These are phyloP conservation scores for Epicoccum sorghinum DNA, from an alignment of 2,329 filamentous ascomycete species.

Conservation along the genomic window DNA sequence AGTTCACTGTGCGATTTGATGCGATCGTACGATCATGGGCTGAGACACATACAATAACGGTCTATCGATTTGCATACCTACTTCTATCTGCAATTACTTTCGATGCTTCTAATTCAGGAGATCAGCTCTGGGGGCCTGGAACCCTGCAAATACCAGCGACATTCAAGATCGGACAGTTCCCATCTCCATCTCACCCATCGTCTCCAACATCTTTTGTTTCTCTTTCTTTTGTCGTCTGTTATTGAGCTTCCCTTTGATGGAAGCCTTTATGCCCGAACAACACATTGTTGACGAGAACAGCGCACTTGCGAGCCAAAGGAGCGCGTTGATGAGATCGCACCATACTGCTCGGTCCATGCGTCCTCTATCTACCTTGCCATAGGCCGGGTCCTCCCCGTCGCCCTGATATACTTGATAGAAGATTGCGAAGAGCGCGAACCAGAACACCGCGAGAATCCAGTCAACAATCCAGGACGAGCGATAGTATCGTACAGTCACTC, in stretches of 20 bases:
- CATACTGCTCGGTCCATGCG: constrained; percentile 31
- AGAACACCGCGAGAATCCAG: constrained; percentile 27
- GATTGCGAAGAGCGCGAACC: constrained; percentile 30
- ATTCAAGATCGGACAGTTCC: constrained; percentile 3
- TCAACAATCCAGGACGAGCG: constrained; percentile 30
- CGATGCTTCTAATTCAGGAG: too few species aligned
- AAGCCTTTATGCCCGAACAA: constrained; percentile 28
- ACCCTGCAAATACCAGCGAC: too few species aligned
- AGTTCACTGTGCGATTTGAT: too few species aligned
- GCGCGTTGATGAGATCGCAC: constrained; percentile 30
- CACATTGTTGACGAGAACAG: constrained; percentile 35
- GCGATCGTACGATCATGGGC: too few species aligned
- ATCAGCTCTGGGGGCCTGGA: too few species aligned
- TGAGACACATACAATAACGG: too few species aligned
- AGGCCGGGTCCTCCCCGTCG: constrained; percentile 7
- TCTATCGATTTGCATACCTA: too few species aligned
- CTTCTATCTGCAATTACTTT: too few species aligned
- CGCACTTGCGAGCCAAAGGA: constrained; percentile 32
- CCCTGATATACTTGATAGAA: constrained; percentile 25
- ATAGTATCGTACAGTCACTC: constrained; percentile 28
- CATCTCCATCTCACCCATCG: constrained; percentile 14
- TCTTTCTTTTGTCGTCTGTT: constrained; percentile 9
- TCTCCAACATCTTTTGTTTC: not conserved
- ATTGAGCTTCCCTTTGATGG: constrained; percentile 23
- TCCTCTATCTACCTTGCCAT: constrained; percentile 14